Base-by-base conservation (phyloP, 805 yeast genomes). In the Cyberlindnera japonica region DNA sequence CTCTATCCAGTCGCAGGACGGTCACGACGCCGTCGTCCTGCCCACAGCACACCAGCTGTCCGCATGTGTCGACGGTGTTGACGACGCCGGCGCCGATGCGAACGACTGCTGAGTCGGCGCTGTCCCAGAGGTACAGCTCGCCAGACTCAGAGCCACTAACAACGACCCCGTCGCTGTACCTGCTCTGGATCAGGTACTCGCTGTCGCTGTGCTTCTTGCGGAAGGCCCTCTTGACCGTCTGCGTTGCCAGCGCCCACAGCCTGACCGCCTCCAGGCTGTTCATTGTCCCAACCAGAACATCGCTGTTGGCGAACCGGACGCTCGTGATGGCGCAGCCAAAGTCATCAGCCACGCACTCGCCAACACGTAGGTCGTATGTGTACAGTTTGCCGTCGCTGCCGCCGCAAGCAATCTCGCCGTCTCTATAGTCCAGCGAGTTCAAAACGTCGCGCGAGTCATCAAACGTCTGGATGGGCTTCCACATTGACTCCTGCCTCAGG, bases 391-490 rank as follows among this genome's bases (percentile, higher is more conserved):
- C 57, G 38, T 56, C 61, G 33, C 50, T 52, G 1, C 56, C 48
- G 16, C 59, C 59, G 25, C 44, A 39, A 20, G 14, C 28, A 6
- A 53, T 28, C 2, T 27, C 25, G 1, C n/a, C 17, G 2, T 33
- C 17, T 14, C 41, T 33, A 19, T 42, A 48, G 25, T 37, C 44
- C 9, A 48, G 22, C 5, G 44, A 21, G 20, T 48, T 55, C 12
- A 51, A 26, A n/a, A 61, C 50, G 37, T 65, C 73, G 25, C 23
- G 44, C 41, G 37, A 64, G 10, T 64, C 64, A 1, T 44, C 40
- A 16, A 64, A 58, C 13, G 50, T 42, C 46, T 68, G 74, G 1
- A 66, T 46, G 2, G 73, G 71, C 16, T 41, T 53, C 43, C 41
- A 45, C 20, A 31, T 31, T n/a, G 38, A 38, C 6, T 16, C 25